Evolutionary conservation across 176 grass and related monocot species (phyloP).

Genomic region (Canna indica): DNA sequence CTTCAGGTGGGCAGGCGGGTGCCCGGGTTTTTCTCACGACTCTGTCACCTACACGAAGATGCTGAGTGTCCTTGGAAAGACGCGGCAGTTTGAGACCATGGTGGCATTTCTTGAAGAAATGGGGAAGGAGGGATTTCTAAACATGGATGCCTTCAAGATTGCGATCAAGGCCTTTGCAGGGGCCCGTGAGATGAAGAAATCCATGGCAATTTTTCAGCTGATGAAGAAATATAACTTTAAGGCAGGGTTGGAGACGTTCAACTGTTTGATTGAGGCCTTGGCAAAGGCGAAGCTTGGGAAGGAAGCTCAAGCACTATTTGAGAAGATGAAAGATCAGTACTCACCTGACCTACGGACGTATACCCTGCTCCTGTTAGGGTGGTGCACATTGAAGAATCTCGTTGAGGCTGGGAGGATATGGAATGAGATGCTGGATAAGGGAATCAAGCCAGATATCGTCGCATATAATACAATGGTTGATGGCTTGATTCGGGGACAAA

Average conservation of each 20-base stretch:
- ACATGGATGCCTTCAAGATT: slow-evolving; percentile 79
- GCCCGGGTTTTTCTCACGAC: slow-evolving; percentile 16
- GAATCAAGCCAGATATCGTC: slow-evolving; percentile 55
- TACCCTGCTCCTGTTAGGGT: slow-evolving; percentile 49
- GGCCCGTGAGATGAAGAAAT: slow-evolving; percentile 61
- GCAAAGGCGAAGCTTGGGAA: slow-evolving; percentile 51
- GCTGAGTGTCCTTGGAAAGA: slow-evolving; percentile 49
- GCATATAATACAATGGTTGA: slow-evolving; percentile 81
- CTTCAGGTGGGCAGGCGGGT: slow-evolving; percentile 22
- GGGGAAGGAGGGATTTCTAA: slow-evolving; percentile 39
- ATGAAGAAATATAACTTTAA: slow-evolving; percentile 56
- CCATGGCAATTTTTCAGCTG: slow-evolving; percentile 53
- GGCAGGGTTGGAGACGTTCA: slow-evolving; percentile 62
- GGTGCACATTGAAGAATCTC: slow-evolving; percentile 71
- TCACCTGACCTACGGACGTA: slow-evolving; percentile 52
- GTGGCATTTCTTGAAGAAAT: slow-evolving; percentile 67
- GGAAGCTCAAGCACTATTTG: slow-evolving; percentile 59
- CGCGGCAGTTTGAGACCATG: slow-evolving; percentile 62
- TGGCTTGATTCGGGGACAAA: slow-evolving; percentile 62
- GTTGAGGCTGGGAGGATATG: slow-evolving; percentile 59
- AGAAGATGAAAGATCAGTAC: slow-evolving; percentile 49
- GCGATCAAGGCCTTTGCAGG: slow-evolving; percentile 46
- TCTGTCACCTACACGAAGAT: slow-evolving; percentile 61
- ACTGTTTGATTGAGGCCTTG: slow-evolving; percentile 60
- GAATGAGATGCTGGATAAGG: slow-evolving; percentile 80